Base-by-base conservation (phyloP, 129 eudicot species). In the Tanacetum coccineum region DNA sequence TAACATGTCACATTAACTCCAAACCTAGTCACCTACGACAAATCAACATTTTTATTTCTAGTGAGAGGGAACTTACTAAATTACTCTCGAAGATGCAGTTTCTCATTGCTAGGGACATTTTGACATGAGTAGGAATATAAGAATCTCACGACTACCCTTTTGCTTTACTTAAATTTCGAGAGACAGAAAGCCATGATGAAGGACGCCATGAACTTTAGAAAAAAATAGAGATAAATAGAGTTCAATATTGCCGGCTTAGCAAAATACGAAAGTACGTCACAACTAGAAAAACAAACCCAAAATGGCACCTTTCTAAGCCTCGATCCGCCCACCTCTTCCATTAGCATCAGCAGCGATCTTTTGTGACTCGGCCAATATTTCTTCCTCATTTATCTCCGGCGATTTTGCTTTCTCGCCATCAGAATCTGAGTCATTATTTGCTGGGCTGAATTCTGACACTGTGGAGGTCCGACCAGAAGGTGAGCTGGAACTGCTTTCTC, bases 361-460 rank as follows among this genome's bases (percentile, higher is more conserved):
- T 42, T 62, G 70, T 59, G 75, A 60, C 64, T 77, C 75, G 4
- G 75, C 81, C 76, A 78, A 55, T 49, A 62, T 20, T 39, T 66
- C 78, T 53, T 74, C 85, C 68, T 74, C 75, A 14, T 86, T 81
- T 64, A 71, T 65, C 26, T 75, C 87, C 3, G 44, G 76, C 10
- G 87, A 74, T 22, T 73, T 49, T 54, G 66, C 64, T 70, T 88
- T 80, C 13, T 65, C 84, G n/a, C 76, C 84, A 21, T 84, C 75
- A 8, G 82, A 82, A 70, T 87, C 82, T 1, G 86, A 72, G 68
- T 78, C 83, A 1, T 61, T 19, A 61, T 52, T 68, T 4, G 57
- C 51, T 47, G 19, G 55, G 44, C 48, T 68, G 28, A 17, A 60
- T 62, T 42, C 72, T 15, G 82, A 20, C 21, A 46, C 67, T 10